A percentile compares a stretch with the other conserved stretches of the same genome.
phyloP scores from a whole-genome alignment of 805 yeast species.

The Hanseniaspora lachancei region DNA sequence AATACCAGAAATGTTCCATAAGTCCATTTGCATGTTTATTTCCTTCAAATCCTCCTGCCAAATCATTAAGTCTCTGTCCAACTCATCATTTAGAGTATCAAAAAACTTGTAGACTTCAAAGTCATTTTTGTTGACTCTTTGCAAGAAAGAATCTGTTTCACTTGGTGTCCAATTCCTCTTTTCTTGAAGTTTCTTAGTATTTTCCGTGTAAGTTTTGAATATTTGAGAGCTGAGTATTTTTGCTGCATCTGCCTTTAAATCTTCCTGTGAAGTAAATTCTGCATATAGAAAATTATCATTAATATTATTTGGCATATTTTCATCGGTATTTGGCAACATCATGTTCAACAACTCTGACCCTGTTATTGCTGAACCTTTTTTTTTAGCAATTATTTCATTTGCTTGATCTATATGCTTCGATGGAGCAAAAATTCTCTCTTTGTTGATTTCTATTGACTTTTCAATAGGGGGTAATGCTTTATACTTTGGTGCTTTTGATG shows the following conservation, averaged over 20 bases:
- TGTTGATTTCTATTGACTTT: background rate
- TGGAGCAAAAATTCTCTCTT: background rate
- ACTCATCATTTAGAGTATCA: background rate
- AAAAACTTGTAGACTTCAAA: background rate
- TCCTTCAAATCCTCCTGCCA: slow-evolving; percentile 1
- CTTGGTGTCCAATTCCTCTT: background rate
- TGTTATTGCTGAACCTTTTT: background rate
- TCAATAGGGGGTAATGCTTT: background rate
- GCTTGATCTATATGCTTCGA: background rate
- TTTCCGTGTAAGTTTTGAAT: slow-evolving; percentile 12
- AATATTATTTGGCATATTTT: background rate
- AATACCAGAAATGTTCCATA: slow-evolving; percentile 7
- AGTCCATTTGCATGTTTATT: background rate
- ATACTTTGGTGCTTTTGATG: background rate
- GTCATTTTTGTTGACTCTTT: background rate
- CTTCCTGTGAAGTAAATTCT: background rate
- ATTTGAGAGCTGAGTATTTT: background rate
- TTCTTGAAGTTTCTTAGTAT: slow-evolving; percentile 13
- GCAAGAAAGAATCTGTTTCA: background rate
- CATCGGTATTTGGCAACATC: background rate
- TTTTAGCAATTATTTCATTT: background rate
- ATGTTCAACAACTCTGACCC: background rate
- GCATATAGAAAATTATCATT: background rate
- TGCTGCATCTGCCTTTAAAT: background rate
- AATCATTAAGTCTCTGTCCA: background rate